Percentiles rank a stretch among this genome's conserved stretches.
These are phyloP conservation scores for Karstenula rhodostoma DNA, from an alignment of 2,329 filamentous ascomycete genomes.

Conservation along the genomic window DNA sequence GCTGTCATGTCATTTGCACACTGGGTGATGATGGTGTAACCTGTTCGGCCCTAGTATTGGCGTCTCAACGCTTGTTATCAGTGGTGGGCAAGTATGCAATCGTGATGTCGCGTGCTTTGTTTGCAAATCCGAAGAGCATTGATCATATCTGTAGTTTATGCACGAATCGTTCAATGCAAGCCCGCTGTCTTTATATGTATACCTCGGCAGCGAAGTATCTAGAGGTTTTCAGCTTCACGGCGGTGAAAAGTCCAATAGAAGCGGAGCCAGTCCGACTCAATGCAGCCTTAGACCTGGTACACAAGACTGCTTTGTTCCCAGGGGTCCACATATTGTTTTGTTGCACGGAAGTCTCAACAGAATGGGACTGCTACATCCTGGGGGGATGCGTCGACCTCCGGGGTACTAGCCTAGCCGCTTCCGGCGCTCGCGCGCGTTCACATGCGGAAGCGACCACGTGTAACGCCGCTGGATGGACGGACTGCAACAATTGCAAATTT, in stretches of 20 bases:
- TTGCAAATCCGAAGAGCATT: not conserved
- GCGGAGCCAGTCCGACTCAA: not conserved
- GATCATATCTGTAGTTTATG: not conserved
- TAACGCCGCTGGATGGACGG: constrained; percentile 5
- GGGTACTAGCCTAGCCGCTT: constrained; percentile 8
- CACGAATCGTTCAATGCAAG: no score
- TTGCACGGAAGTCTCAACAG: not conserved
- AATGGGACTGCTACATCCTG: not conserved
- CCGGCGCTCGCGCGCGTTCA: constrained; percentile 10
- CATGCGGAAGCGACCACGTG: constrained; percentile 12
- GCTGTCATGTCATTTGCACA: not conserved
- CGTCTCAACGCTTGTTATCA: not conserved
- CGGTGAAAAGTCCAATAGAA: not conserved
- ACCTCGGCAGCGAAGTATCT: not conserved
- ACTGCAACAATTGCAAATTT: not conserved
- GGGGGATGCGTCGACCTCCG: not conserved
- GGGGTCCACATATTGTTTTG: no score
- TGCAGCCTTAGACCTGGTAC: not conserved
- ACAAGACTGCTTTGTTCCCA: not conserved
- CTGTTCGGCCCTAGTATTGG: not conserved
- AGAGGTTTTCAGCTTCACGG: no score
- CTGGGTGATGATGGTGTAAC: not conserved
- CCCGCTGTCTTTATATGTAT: not conserved
- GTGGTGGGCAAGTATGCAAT: not conserved
- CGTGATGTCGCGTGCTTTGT: not conserved